Conservation (phyloP, 352 stramenopile species). For the Elongisporangium anandrum region DNA sequence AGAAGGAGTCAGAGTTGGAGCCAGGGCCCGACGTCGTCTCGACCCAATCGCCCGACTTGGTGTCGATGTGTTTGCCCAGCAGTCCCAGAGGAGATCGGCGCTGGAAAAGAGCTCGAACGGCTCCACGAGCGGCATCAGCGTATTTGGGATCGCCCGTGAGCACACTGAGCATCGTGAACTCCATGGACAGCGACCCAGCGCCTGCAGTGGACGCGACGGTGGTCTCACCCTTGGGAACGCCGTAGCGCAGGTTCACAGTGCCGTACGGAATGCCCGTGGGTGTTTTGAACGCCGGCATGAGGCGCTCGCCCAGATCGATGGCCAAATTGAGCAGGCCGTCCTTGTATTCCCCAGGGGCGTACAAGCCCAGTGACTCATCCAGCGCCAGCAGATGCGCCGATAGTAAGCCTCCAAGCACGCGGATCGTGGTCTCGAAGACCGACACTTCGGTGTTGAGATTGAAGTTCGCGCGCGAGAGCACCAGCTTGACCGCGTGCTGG, state of each 20-base stretch:
- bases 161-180: constrained; percentile 96
- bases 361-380: constrained; percentile 51
- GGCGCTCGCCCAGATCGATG: constrained; percentile 92
- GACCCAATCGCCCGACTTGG: constrained; percentile 81
- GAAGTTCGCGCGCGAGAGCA: constrained; percentile 62
- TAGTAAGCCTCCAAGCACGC: constrained; percentile 87
- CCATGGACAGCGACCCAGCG: constrained; percentile 93
- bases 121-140: constrained; percentile 45
- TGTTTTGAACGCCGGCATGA: constrained; percentile 96
- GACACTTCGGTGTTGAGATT: constrained; percentile 87
- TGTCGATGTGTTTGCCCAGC: constrained; percentile 96
- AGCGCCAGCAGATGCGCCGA: constrained; percentile 85
- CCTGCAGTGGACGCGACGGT: constrained; percentile 95
- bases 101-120: constrained; percentile 76
- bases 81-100: constrained; percentile 79
- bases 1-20: constrained; percentile 97
- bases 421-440: constrained; percentile 94
- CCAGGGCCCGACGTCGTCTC: constrained; percentile 79
- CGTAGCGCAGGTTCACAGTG: constrained; percentile 93
- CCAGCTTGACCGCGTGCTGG: constrained; percentile 54
- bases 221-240: constrained; percentile 92
- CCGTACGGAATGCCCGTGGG: constrained; percentile 95
- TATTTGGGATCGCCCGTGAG: constrained; percentile 72
- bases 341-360: constrained; percentile 80
- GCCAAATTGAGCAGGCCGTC: constrained; percentile 91